phyloP scores from a whole-genome alignment of 2,329 filamentous ascomycete genomes.

The Aspergillus niger region DNA sequence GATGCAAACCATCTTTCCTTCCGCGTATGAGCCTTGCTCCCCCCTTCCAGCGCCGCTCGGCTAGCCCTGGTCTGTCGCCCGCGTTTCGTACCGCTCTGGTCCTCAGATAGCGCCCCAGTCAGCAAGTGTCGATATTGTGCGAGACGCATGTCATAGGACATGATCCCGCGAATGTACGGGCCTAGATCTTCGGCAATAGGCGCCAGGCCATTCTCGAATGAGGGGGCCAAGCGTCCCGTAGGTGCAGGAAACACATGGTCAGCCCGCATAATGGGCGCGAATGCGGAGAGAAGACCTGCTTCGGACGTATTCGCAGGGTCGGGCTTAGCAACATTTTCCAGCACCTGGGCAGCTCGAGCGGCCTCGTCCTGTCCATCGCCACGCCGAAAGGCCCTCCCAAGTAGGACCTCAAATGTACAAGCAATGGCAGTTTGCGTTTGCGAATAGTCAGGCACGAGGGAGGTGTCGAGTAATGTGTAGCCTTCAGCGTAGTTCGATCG shows the following conservation, averaged over 20 bases:
- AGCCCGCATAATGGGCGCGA: conserved; percentile 54
- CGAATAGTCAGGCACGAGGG: conserved; percentile 49
- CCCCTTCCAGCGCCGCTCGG: conserved; percentile 75
- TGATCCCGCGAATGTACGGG: conserved; percentile 85
- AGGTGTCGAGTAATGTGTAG: conserved; percentile 56
- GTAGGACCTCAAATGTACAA: conserved; percentile 33
- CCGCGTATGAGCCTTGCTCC: conserved; percentile 65
- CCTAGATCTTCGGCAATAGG: conserved; percentile 76
- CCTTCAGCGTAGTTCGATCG: conserved; percentile 58
- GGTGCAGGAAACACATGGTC: conserved; percentile 35
- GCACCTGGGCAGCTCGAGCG: conserved; percentile 33
- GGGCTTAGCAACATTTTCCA: conserved; percentile 25
- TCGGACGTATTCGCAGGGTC: conserved; percentile 32
- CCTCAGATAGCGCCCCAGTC: conserved; percentile 64
- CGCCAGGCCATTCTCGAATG: conserved; percentile 71
- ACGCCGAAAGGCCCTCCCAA: conserved; percentile 29
- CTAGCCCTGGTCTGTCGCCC: conserved; percentile 70
- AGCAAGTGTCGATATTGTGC: conserved; percentile 67
- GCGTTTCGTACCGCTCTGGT: conserved; percentile 56
- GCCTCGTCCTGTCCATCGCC: conserved; percentile 24
- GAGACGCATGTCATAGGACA: conserved; percentile 71
- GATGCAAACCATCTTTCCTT: conserved; percentile 72
- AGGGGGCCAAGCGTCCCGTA: conserved; percentile 56
- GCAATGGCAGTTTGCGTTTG: conserved; percentile 39
- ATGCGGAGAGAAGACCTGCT: conserved; percentile 48